Evolutionary conservation across 345 rosid species (phyloP), one percentile per base, ranked within the genome.

Genomic region (Salix koriyanagi): DNA sequence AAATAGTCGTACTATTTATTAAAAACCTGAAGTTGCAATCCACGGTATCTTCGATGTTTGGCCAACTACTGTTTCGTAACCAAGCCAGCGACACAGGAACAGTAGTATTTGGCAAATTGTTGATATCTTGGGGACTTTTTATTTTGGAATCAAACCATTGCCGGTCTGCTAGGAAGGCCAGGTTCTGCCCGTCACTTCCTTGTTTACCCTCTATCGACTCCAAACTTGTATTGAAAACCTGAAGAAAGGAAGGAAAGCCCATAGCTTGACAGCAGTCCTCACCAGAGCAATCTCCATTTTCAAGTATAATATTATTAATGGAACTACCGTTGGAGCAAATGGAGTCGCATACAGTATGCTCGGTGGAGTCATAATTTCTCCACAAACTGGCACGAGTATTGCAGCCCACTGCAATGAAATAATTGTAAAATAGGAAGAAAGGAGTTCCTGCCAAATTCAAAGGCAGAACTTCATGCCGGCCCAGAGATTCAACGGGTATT

Each of bases 31-130:
- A 1, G 36, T 0, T 34, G 41, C 42, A 39, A 39, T 8, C 12
- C 42, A 39, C 9, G 12, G 12, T 9, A 39, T 39, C 42, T 0
- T 0, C 0, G 42, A 0, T 9, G 12, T 39, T 0, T 39, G 12
- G 0, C 42, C 2, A 39, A 39, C 42, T 39, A 39, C 0, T 39
- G 11, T 39, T 39, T 39, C 0, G 42, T 39, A 2, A 0, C 42
- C 56, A 50, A 48, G 7, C 7, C 21, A 48, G 54, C 21, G 7
- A 48, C 54, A 14, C 18, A 48, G 54, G 19, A 48, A 48, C 54
- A 48, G 54, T 48, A 48, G 5, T 34, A 36, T 6, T 16, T 48
- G 19, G 21, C 54, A 48, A 48, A 0, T 48, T 48, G 19, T 15
- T 1, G 54, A 48, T 48, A 2, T 48, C 54, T 48, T 16, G 54